phyloP scores from a whole-genome alignment of 345 rosid genomes.

The Erucastrum elatum region DNA sequence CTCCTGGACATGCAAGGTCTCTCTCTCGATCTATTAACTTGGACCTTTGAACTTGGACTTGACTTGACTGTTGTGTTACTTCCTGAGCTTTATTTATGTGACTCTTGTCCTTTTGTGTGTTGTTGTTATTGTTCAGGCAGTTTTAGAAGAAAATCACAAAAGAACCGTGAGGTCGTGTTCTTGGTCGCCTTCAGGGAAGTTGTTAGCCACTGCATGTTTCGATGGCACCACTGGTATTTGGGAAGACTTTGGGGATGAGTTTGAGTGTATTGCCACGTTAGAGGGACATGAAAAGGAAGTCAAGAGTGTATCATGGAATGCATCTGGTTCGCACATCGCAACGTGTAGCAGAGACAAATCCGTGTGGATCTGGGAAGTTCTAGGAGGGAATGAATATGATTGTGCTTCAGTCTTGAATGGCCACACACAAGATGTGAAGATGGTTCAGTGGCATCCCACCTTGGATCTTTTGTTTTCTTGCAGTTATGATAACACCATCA shows the following conservation, averaged over 20 bases:
- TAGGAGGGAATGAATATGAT: slow-evolving; percentile 82
- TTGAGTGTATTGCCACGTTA: slow-evolving; percentile 72
- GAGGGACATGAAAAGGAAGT: slow-evolving; percentile 99
- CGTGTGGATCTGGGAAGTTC: slow-evolving; percentile 95
- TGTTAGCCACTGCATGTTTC: slow-evolving; percentile 85
- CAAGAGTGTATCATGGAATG: slow-evolving; percentile 87
- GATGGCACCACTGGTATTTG: slow-evolving; percentile 91
- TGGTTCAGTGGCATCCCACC: slow-evolving; percentile 96
- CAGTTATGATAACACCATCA: slow-evolving; percentile 85
- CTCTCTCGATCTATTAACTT: background rate
- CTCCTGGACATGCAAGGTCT: slow-evolving; percentile 84
- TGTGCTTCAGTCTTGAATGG: slow-evolving; percentile 83
- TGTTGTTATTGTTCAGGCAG: slow-evolving; percentile 57
- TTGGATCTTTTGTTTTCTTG: slow-evolving; percentile 87
- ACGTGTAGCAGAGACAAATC: slow-evolving; percentile 92
- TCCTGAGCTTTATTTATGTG: slow-evolving; percentile 1
- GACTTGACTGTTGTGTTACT: background rate
- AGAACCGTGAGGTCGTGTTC: slow-evolving; percentile 90
- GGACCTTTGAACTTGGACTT: background rate
- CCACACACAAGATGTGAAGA: slow-evolving; percentile 94
- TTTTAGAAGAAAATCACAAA: slow-evolving; percentile 83
- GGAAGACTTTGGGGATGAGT: slow-evolving; percentile 80
- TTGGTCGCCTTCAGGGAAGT: slow-evolving; percentile 83
- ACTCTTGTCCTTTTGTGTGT: slow-evolving; percentile 8
- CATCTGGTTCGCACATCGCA: slow-evolving; percentile 73